These are phyloP conservation scores for Sparassis latifolia DNA, from an alignment of 1,284 basidiomycete genomes.

Conservation along the genomic window DNA sequence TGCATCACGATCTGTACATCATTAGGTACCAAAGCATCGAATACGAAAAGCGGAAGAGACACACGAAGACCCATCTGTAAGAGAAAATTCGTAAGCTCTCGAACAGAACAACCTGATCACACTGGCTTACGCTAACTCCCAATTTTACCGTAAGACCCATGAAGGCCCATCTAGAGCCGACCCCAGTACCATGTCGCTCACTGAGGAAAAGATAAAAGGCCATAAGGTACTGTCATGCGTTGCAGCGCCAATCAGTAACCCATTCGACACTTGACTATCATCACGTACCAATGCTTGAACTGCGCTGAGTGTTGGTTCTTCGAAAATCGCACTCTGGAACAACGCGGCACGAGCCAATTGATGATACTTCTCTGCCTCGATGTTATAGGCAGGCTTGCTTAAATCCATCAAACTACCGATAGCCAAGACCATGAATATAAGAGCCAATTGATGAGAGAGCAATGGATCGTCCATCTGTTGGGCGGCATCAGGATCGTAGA, in stretches of 20 bases:
- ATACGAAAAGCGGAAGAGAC: constrained; percentile 26
- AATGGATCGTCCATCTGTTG: constrained; percentile 50
- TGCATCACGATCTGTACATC: constrained; percentile 58
- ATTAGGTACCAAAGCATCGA: not conserved
- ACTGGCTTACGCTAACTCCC: constrained; percentile 53
- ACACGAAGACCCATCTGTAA: constrained; percentile 67
- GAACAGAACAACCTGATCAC: too few relatives aligned
- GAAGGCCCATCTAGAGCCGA: constrained; percentile 70
- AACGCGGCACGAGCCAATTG: constrained; percentile 67
- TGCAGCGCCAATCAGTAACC: constrained; percentile 1
- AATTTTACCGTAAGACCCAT: constrained; percentile 76
- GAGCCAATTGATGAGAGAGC: constrained; percentile 57
- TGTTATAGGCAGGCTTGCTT: constrained; percentile 54
- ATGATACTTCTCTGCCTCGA: constrained; percentile 76
- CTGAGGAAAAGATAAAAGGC: constrained; percentile 70
- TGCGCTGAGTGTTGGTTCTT: constrained; percentile 65
- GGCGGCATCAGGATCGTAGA: constrained; percentile 46
- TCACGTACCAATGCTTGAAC: constrained; percentile 60
- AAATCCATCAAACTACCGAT: constrained; percentile 70
- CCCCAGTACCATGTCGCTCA: constrained; percentile 65
- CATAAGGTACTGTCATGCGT: constrained; percentile 56
- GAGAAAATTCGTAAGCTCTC: not conserved
- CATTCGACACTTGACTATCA: not conserved
- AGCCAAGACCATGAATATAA: constrained; percentile 71
- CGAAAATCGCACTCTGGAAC: constrained; percentile 65